Percentiles rank a stretch among this genome's conserved stretches.
Evolutionary conservation across 352 stramenopile genomes (phyloP).

Genomic region (Elongisporangium senticosum): DNA sequence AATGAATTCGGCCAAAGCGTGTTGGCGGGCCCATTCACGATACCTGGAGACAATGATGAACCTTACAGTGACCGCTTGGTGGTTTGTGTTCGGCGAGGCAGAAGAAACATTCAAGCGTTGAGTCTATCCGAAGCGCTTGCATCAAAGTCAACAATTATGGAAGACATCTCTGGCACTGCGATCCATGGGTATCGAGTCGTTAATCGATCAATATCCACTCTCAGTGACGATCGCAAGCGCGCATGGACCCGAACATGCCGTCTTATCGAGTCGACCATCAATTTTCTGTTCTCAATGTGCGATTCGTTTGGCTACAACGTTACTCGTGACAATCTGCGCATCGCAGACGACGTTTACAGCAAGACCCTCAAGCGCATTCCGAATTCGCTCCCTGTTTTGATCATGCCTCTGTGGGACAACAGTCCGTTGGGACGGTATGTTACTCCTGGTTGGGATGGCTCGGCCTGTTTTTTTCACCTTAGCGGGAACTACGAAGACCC

Average conservation of each 20-base stretch:
- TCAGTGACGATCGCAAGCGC: background rate
- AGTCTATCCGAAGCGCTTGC: constrained; percentile 27
- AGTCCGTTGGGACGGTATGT: background rate
- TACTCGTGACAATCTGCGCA: constrained; percentile 15
- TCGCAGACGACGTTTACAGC: constrained; percentile 7
- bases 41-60: constrained; percentile 39
- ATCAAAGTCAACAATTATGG: background rate
- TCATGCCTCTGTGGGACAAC: constrained; percentile 2
- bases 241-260: constrained; percentile 11
- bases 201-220: background rate
- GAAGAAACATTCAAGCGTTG: constrained; percentile 24
- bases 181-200: constrained; percentile 21
- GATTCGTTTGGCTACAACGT: constrained; percentile 22
- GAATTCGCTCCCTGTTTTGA: constrained; percentile 2
- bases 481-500: background rate
- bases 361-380: background rate
- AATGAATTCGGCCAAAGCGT: background rate
- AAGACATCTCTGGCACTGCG: background rate
- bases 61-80: constrained; percentile 41
- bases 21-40: constrained; percentile 4
- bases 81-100: constrained; percentile 31
- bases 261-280: constrained; percentile 18
- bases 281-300: constrained; percentile 22
- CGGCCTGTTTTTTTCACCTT: constrained; percentile 7
- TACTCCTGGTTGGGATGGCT: constrained; percentile 1